These are phyloP conservation scores for Macrophomina tecta DNA, from an alignment of 2,329 filamentous ascomycete species.

Conservation along the genomic window DNA sequence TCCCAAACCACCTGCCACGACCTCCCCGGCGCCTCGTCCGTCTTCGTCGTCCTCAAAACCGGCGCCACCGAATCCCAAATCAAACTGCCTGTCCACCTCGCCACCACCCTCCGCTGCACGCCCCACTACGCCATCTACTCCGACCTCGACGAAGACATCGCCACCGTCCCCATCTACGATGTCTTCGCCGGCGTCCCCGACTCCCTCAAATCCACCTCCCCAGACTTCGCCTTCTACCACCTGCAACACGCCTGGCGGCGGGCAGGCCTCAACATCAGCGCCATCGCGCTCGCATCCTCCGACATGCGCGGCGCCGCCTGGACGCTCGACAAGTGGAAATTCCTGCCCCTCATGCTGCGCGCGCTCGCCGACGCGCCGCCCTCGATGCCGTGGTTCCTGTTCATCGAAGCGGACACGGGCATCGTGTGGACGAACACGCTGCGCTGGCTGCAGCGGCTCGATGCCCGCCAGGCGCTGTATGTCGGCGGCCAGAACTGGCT, in stretches of 20 bases:
- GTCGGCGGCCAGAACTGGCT: constrained; percentile 50
- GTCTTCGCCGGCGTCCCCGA: constrained; percentile 52
- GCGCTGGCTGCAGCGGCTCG: constrained; percentile 58
- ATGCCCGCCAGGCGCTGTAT: constrained; percentile 57
- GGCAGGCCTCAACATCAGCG: constrained; percentile 46
- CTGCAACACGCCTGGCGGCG: constrained; percentile 50
- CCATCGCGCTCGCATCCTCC: constrained; percentile 42
- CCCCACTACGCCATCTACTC: constrained; percentile 46
- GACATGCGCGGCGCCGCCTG: constrained; percentile 42
- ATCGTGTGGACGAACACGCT: constrained; percentile 61
- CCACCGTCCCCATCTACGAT: constrained; percentile 56
- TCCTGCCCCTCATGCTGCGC: constrained; percentile 44
- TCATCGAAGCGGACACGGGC: constrained; percentile 66
- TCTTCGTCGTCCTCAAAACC: constrained; percentile 64
- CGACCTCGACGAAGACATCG: constrained; percentile 48
- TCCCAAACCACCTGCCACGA: constrained; percentile 39
- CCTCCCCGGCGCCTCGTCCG: constrained; percentile 52
- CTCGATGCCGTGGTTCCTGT: constrained; percentile 63
- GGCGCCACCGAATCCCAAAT: constrained; percentile 64
- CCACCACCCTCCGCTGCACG: constrained; percentile 43
- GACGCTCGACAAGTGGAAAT: constrained; percentile 48
- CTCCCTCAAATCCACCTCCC: constrained; percentile 45
- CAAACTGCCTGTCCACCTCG: constrained; percentile 57
- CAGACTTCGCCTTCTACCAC: constrained; percentile 61
- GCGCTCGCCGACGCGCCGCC: constrained; percentile 46